Conservation (phyloP, 2,329 filamentous ascomycete genomes). For the Hysterium pulicare region DNA sequence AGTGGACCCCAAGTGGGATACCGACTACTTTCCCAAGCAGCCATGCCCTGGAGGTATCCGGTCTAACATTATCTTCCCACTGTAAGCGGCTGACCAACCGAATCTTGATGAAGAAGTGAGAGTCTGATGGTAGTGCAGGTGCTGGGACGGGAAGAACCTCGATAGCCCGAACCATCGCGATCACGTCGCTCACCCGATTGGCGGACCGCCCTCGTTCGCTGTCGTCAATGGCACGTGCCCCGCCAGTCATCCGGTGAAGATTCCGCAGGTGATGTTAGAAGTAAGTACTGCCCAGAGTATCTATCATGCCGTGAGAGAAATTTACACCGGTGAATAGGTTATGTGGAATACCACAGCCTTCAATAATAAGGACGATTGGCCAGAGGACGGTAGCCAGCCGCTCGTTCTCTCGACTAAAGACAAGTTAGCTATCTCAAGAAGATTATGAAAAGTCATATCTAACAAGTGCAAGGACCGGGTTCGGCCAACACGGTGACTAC, state of each 20-base stretch:
- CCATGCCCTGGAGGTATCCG: slow-evolving; percentile 43
- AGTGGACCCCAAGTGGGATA: slow-evolving; percentile 27
- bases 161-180: background rate
- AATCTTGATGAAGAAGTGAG: background rate
- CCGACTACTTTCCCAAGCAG: slow-evolving; percentile 35
- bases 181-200: slow-evolving; percentile 18
- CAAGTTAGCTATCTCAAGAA: too few relatives aligned
- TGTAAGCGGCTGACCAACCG: slow-evolving; percentile 13
- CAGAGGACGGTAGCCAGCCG: slow-evolving; percentile 13
- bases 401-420: slow-evolving; percentile 23
- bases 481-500: slow-evolving; percentile 50
- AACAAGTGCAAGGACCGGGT: slow-evolving; percentile 43
- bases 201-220: slow-evolving; percentile 12
- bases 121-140: background rate
- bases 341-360: slow-evolving; percentile 38
- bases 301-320: background rate
- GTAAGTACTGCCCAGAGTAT: slow-evolving; percentile 18
- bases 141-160: background rate
- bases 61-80: slow-evolving; percentile 45
- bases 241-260: slow-evolving; percentile 38
- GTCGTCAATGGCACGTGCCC: slow-evolving; percentile 35
- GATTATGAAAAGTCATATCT: slow-evolving; percentile 41
- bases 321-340: slow-evolving; percentile 15
- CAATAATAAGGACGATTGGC: slow-evolving; percentile 15
- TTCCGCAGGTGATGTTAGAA: slow-evolving; percentile 44